Evolutionary conservation across 2,329 filamentous ascomycete species (phyloP), one percentile per base, ranked within the genome.

Genomic region (Sporothrix brunneoviolacea): DNA sequence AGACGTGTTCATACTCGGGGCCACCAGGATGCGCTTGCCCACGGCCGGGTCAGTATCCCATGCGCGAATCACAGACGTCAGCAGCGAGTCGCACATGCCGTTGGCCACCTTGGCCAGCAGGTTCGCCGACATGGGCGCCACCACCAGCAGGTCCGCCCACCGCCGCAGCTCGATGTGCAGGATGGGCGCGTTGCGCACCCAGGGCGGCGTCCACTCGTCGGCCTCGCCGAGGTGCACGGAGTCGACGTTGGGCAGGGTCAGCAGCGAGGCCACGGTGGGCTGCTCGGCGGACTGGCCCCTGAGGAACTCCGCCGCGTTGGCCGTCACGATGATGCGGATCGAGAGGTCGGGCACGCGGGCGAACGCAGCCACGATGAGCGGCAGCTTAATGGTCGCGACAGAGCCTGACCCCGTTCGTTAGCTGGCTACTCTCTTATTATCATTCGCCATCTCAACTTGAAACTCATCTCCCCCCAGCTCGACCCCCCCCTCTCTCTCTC

Each of bases 311-410:
- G 76, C 69, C 0, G 91, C 87, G 2, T 84, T 82, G 28, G 77
- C 68, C 3, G 90, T 95, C 53, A 97, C 75, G 53, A 97, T 71
- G 48, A 97, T 70, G n/a, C 90, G 86, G 64, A 97, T 89, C 9
- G 88, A 89, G 51, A 96, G 72, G 62, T 56, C 64, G 60, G 59
- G 74, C 39, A 63, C 58, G 37, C 57, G 39, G 13, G 36, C 36
- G 4, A 91, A 75, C 2, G 81, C 74, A 16, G 68, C 61, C 53
- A 85, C 72, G 57, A 91, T 88, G 35, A 77, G 71, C 2, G 82
- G 82, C 3, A 89, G 70, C 64, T 96, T 96, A 62, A 95, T 95
- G 7, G 87, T 89, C 13, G 91, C 91, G n/a, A 95, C 88, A 1
- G 86, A 74, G 24, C 72, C 70, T 7, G 55, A 55, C 5, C 3